phyloP scores from a whole-genome alignment of 75 land plant species.

The Chamaecyparis obtusa region DNA sequence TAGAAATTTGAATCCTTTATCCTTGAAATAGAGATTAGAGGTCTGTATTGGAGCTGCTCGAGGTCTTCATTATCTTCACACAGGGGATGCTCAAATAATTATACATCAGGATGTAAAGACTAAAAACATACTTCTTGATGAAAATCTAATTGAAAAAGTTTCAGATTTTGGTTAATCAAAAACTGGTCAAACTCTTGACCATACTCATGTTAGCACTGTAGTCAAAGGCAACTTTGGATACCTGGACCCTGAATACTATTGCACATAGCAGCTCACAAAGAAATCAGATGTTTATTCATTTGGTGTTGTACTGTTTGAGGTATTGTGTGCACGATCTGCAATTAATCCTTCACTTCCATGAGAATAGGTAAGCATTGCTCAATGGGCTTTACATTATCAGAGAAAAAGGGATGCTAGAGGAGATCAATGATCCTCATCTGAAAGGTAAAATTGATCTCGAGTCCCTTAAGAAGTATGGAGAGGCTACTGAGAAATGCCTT shows the following conservation, averaged over 20 bases:
- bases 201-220: conserved; percentile 58
- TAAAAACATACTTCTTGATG: too few species aligned
- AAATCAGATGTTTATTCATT: conserved; percentile 55
- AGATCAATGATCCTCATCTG: conserved; percentile 35
- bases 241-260: conserved; percentile 43
- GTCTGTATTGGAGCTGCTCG: conserved; percentile 72
- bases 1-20: too few species aligned
- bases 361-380: conserved; percentile 46
- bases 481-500: conserved; percentile 40
- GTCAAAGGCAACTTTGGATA: conserved; percentile 53
- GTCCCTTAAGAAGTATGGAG: conserved; percentile 29
- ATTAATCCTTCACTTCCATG: conserved; percentile 36
- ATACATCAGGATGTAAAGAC: conserved; percentile 76
- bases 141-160: too few species aligned
- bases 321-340: conserved; percentile 43
- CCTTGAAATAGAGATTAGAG: conserved; percentile 50
- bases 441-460: conserved; percentile 19
- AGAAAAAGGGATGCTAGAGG: conserved; percentile 29
- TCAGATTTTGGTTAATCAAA: too few species aligned
- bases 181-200: too few species aligned
- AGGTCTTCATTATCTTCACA: conserved; percentile 78
- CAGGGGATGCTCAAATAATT: conserved; percentile 57
- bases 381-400: conserved; percentile 50
- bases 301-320: conserved; percentile 51
- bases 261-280: conserved; percentile 44